A percentile compares a stretch with the other conserved stretches of the same genome.
Conservation (phyloP, 192 early-diverging fungal genomes). For the Coemansia pectinata region DNA sequence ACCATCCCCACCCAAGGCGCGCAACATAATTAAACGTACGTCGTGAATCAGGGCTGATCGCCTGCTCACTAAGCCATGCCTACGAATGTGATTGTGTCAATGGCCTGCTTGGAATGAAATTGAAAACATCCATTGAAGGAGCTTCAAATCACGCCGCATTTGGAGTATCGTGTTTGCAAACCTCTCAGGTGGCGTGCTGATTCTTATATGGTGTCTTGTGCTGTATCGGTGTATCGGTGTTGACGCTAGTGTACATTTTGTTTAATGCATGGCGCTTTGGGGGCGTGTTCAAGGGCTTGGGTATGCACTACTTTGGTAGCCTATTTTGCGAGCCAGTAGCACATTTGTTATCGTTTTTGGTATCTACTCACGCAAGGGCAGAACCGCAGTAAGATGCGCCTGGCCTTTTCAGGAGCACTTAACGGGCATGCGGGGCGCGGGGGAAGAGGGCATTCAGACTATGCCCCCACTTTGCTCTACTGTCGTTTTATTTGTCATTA, state of each 20-base stretch:
- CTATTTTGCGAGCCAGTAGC: neutral
- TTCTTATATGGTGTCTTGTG: neutral
- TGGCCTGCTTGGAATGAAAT: neutral
- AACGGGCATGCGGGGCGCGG: neutral
- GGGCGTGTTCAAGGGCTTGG: neutral
- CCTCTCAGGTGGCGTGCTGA: neutral
- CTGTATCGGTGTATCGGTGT: neutral
- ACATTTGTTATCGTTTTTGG: neutral
- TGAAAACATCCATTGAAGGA: neutral
- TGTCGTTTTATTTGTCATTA: neutral
- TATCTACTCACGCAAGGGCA: neutral
- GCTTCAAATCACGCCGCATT: neutral
- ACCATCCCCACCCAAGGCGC: constrained; percentile 1
- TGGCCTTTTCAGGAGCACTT: neutral
- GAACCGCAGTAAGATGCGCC: neutral
- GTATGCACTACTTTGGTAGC: neutral
- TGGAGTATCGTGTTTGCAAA: neutral
- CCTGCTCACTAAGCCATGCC: neutral
- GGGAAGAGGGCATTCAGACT: constrained; percentile 6
- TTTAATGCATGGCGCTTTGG: neutral
- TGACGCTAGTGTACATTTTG: neutral
- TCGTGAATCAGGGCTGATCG: neutral
- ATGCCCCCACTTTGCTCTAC: neutral
- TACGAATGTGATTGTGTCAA: neutral
- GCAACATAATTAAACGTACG: neutral